Evolutionary conservation across 2,329 filamentous ascomycete genomes (phyloP), one percentile per base, ranked within the genome.

Genomic region (Apiospora hydei): DNA sequence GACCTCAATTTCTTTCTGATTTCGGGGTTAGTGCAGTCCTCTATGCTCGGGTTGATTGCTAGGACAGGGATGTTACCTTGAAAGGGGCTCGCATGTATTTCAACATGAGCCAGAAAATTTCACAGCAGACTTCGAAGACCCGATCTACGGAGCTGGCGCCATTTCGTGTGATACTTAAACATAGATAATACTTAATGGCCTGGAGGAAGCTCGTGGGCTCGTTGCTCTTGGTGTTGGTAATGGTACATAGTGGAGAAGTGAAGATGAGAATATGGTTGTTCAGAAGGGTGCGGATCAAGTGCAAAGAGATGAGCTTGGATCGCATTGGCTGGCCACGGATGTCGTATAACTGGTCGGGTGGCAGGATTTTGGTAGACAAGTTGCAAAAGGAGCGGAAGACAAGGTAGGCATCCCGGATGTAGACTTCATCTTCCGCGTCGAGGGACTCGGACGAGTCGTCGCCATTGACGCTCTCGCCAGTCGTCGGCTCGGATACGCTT

Each of bases 311-410:
- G 69, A 99, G 88, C 83, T 99, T 99, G 3, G 96, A 98, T 73
- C 96, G 92, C 96, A 99, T 99, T 49, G 96, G 94, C 79, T 98
- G 95, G 24, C 95, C 96, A 71, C 94, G 95, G 69, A 98, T 85
- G 79, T 99, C 96, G 78, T 96, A 95, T 26, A 98, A 91, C 81
- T 98, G 95, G 74, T 99, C 96, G 2, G 95, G 91, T 11, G 94
- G 91, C 38, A 99, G 86, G 53, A 95, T 86, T 81, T 99, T 99
- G 74, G 96, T 98, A 72, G 96, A 98, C 66, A 99, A 86, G 83
- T 98, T 98, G 87, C 97, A 99, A 85, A 99, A 96, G 3, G 96
- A 98, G 44, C 96, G 90, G 84, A 99, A 98, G 66, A 99, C 95
- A 30, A 99, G 89, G 82, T 98, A 99, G 13, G 96, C 95, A 83